phyloP scores from a whole-genome alignment of 768 basidiomycete genomes.

The Lactarius quietus region DNA sequence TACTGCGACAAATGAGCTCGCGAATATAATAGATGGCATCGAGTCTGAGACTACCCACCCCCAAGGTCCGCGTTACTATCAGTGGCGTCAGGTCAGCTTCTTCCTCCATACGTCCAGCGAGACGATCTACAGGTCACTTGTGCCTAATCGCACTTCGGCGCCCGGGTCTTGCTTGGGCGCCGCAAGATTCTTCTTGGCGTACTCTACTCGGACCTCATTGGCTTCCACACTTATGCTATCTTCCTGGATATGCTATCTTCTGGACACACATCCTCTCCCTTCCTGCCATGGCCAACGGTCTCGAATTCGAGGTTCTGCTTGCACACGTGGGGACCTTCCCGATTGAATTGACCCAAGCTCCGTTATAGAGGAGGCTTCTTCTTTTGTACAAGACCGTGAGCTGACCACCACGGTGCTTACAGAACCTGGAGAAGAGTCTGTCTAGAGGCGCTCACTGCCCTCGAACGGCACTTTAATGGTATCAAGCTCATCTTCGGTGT shows the following conservation, averaged over 20 bases:
- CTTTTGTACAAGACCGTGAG: neutral
- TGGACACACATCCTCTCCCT: conserved; percentile 95
- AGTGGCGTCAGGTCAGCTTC: conserved; percentile 89
- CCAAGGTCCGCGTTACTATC: conserved; percentile 39
- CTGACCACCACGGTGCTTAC: conserved; percentile 17
- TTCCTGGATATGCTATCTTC: too few relatives aligned
- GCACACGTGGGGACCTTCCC: conserved; percentile 99
- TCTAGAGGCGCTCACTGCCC: conserved; percentile 71
- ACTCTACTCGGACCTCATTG: conserved; percentile 94
- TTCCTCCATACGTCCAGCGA: conserved; percentile 98
- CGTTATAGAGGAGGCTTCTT: conserved; percentile 67
- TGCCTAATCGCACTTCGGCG: neutral
- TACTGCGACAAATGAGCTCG: conserved; percentile 57
- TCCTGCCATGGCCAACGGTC: conserved; percentile 96
- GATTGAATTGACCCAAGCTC: conserved; percentile 95
- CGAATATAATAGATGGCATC: conserved; percentile 69
- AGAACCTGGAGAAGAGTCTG: conserved; percentile 77
- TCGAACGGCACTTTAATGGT: conserved; percentile 88
- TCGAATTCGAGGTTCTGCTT: conserved; percentile 91
- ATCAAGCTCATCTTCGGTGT: conserved; percentile 98
- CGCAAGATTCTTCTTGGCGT: conserved; percentile 95
- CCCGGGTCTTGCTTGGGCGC: conserved; percentile 91
- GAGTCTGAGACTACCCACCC: conserved; percentile 43
- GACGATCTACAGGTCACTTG: conserved; percentile 87
- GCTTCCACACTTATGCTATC: conserved; percentile 99